Conservation (phyloP, 139 green algal genomes). For the Chara braunii region DNA sequence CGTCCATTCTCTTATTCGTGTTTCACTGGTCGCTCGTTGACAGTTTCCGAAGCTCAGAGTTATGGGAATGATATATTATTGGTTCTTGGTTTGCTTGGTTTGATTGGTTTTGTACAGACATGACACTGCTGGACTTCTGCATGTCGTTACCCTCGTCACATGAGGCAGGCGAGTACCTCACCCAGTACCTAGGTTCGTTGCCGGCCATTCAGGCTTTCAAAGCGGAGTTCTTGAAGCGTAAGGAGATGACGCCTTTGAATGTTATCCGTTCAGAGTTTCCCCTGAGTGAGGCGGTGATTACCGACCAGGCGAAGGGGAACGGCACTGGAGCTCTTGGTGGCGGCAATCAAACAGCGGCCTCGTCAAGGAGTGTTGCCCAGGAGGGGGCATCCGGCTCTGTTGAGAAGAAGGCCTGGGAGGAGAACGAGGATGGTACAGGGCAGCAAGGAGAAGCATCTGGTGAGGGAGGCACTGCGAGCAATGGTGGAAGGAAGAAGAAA, state of each 20-base stretch:
- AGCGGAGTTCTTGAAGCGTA: constrained; percentile 13
- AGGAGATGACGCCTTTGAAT: not conserved
- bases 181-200: constrained; percentile 16
- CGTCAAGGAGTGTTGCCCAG: too few species aligned
- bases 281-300: constrained; percentile 25
- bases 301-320: not conserved
- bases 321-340: not conserved
- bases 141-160: constrained; percentile 27
- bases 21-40: too few species aligned
- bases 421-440: not conserved
- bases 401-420: constrained; percentile 11
- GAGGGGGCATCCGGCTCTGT: not conserved
- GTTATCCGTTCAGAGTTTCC: constrained; percentile 18
- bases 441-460: not conserved
- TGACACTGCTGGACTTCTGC: constrained; percentile 36
- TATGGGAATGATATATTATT: too few species aligned
- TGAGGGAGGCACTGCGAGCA: not conserved
- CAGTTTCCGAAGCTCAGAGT: too few species aligned
- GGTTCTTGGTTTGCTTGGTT: not conserved
- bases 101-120: constrained; percentile 4
- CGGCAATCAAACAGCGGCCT: too few species aligned
- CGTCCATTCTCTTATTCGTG: too few species aligned
- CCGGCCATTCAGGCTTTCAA: constrained; percentile 16
- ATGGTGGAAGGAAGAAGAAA: constrained; percentile 31
- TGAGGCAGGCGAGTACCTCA: constrained; percentile 23